These are phyloP conservation scores for Podospora didyma DNA, from an alignment of 495 filamentous ascomycete species.

Conservation along the genomic window DNA sequence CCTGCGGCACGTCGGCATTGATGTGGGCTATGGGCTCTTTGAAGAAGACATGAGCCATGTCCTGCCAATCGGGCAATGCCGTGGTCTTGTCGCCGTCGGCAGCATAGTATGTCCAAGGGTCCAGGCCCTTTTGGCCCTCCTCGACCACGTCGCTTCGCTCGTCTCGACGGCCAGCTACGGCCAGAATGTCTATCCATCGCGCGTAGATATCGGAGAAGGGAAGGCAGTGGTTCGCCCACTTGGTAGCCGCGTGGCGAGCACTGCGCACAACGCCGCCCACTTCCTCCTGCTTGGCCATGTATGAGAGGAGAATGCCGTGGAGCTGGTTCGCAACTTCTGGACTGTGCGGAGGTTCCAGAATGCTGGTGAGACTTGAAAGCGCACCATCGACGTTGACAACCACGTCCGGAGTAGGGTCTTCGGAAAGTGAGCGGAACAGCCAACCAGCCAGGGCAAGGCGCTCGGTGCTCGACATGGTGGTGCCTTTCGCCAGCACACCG, in stretches of 20 bases:
- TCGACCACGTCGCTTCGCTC: constrained; percentile 80
- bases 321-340: constrained; percentile 29
- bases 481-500: constrained; percentile 67
- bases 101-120: constrained; percentile 48
- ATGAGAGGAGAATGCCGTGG: constrained; percentile 55
- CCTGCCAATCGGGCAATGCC: constrained; percentile 43
- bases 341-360: constrained; percentile 46
- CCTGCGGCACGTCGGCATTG: constrained; percentile 11
- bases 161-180: constrained; percentile 56
- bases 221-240: constrained; percentile 88
- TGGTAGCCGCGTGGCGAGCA: constrained; percentile 75
- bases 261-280: constrained; percentile 55
- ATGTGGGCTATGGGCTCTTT: constrained; percentile 26
- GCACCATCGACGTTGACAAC: constrained; percentile 87
- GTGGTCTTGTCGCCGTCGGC: constrained; percentile 29
- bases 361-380: constrained; percentile 62
- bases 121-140: constrained; percentile 84
- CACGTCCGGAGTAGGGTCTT: constrained; percentile 71
- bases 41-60: constrained; percentile 45
- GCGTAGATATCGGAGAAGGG: constrained; percentile 72
- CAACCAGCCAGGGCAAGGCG: constrained; percentile 59
- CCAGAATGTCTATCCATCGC: constrained; percentile 84
- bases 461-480: constrained; percentile 45
- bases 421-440: constrained; percentile 77
- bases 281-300: constrained; percentile 58